phyloP scores from a whole-genome alignment of 495 filamentous ascomycete species.

The Tuber calosporum region DNA sequence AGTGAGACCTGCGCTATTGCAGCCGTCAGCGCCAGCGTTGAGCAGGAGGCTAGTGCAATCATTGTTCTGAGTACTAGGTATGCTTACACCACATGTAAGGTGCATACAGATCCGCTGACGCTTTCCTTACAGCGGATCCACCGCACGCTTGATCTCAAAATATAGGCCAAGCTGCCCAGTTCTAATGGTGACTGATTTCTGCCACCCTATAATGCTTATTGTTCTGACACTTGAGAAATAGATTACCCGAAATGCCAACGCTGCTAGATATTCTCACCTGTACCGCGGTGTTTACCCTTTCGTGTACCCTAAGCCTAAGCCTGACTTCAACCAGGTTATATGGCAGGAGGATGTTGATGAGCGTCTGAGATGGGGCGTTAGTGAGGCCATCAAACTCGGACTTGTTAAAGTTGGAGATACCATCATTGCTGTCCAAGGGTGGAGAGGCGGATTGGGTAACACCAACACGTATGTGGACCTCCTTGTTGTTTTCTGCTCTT shows the following conservation, averaged over 20 bases:
- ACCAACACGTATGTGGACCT: conserved; percentile 66
- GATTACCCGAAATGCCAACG: conserved; percentile 66
- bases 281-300: conserved; percentile 98
- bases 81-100: conserved; percentile 22
- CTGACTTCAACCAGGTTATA: conserved; percentile 75
- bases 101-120: not conserved
- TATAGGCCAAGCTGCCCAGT: conserved; percentile 98
- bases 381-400: conserved; percentile 72
- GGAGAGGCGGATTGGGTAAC: conserved; percentile 94
- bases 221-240: conserved; percentile 12
- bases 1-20: conserved; percentile 93
- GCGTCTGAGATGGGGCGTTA: conserved; percentile 90
- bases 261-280: conserved; percentile 83
- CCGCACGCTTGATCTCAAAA: conserved; percentile 91
- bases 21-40: conserved; percentile 84
- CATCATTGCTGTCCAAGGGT: conserved; percentile 94
- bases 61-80: conserved; percentile 86
- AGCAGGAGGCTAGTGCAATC: conserved; percentile 92
- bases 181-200: conserved; percentile 64
- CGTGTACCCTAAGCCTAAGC: conserved; percentile 84
- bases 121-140: conserved; percentile 57
- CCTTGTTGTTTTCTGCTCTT: conserved; percentile 5
- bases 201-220: not conserved
- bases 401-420: conserved; percentile 74
- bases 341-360: conserved; percentile 99